Conservation (phyloP, 352 stramenopile genomes). For the Globisporangium mamillatum region DNA sequence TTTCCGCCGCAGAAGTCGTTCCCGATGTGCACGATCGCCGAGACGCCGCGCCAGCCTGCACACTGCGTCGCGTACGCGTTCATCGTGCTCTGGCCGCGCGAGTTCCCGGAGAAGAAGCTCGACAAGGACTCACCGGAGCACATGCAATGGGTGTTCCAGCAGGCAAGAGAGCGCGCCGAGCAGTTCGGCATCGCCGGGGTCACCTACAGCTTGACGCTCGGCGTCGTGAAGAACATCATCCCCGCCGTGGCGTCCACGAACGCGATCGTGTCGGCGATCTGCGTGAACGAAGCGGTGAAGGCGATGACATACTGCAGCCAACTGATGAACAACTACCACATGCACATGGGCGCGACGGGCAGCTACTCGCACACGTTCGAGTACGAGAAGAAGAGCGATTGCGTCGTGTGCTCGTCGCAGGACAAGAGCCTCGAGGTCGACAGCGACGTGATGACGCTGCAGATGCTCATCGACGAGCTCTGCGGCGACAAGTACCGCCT, state of each 20-base stretch:
- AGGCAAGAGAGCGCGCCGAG: conserved; percentile 87
- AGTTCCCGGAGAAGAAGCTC: conserved; percentile 94
- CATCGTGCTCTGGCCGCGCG: conserved; percentile 93
- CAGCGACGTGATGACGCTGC: conserved; percentile 45
- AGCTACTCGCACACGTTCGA: conserved; percentile 97
- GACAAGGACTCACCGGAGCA: conserved; percentile 96
- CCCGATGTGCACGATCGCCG: conserved; percentile 97
- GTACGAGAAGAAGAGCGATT: conserved; percentile 92
- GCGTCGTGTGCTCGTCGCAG: conserved; percentile 83
- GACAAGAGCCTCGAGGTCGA: conserved; percentile 58
- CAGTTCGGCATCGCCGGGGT: conserved; percentile 95
- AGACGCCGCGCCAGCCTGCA: conserved; percentile 95
- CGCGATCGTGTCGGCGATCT: conserved; percentile 94
- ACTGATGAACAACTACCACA: conserved; percentile 98
- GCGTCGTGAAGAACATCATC: conserved; percentile 99
- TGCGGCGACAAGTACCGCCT: conserved; percentile 59
- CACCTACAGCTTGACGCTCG: conserved; percentile 96
- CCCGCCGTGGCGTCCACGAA: conserved; percentile 97
- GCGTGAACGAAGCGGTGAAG: conserved; percentile 97
- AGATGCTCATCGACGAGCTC: conserved; percentile 64
- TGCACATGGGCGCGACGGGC: conserved; percentile 95
- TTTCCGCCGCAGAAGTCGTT: conserved; percentile 97
- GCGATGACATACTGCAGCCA: conserved; percentile 95
- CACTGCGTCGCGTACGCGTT: conserved; percentile 98
- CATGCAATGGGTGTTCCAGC: conserved; percentile 97